phyloP scores from a whole-genome alignment of 805 yeast genomes.

The Yarrowia osloensis region DNA sequence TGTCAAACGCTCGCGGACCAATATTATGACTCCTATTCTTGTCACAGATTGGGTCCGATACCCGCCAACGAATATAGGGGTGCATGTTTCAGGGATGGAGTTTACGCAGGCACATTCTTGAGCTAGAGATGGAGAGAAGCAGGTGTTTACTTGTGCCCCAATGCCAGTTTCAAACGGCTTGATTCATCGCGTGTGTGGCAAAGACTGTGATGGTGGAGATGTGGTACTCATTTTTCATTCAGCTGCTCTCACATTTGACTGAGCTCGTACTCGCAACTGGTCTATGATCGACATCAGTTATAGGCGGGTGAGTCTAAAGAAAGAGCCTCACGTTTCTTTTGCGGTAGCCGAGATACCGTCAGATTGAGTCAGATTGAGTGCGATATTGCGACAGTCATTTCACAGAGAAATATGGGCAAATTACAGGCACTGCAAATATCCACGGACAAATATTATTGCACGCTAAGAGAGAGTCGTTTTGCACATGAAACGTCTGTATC shows the following conservation, averaged over 20 bases:
- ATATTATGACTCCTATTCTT: neutral
- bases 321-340: neutral
- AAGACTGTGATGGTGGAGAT: too few relatives aligned
- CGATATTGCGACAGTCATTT: too few relatives aligned
- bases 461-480: neutral
- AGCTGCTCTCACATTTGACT: too few relatives aligned
- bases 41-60: neutral
- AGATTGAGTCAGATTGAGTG: too few relatives aligned
- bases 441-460: neutral
- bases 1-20: neutral
- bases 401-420: neutral
- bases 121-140: neutral
- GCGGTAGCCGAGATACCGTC: neutral
- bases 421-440: neutral
- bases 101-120: slow-evolving; percentile 14
- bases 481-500: slow-evolving; percentile 7
- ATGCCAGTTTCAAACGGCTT: too few relatives aligned
- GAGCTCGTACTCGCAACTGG: too few relatives aligned
- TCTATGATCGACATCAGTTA: too few relatives aligned
- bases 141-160: too few relatives aligned
- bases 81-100: slow-evolving; percentile 22
- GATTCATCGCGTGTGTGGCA: too few relatives aligned
- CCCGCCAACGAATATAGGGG: neutral
- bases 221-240: too few relatives aligned
- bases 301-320: neutral